Evolutionary conservation across 1,139 yeast species (phyloP).

Genomic region (Lodderomyces elongisporus): DNA sequence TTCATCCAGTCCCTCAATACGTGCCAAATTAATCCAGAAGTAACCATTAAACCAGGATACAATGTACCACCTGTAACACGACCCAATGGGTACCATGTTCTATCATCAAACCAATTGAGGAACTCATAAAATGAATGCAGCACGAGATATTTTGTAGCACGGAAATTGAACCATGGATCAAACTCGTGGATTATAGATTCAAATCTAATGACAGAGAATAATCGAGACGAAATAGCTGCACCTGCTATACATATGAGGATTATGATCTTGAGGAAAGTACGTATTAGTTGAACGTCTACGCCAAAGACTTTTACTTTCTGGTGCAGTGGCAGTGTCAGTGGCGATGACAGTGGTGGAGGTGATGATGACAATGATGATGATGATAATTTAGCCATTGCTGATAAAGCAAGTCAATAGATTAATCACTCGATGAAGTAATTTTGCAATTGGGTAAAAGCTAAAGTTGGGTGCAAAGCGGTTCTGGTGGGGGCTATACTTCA

Average conservation of each 20-base stretch:
- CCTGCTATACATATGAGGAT: slow-evolving; percentile 73
- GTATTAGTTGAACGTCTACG: slow-evolving; percentile 34
- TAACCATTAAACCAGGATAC: slow-evolving; percentile 98
- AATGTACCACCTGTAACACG: slow-evolving; percentile 98
- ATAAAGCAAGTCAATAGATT: too few species aligned
- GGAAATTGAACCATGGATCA: slow-evolving; percentile 97
- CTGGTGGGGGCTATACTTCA: too few species aligned
- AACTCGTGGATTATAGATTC: slow-evolving; percentile 98
- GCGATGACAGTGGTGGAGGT: too few species aligned
- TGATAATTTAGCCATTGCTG: too few species aligned
- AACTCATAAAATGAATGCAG: slow-evolving; percentile 82
- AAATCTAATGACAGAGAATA: slow-evolving; percentile 75
- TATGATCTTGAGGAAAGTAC: slow-evolving; percentile 53
- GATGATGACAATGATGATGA: too few species aligned
- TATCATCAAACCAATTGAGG: slow-evolving; percentile 96
- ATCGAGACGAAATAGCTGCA: slow-evolving; percentile 87
- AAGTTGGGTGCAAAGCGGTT: too few species aligned
- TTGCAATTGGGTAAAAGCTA: too few species aligned
- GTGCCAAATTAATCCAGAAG: slow-evolving; percentile 87
- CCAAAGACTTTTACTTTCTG: slow-evolving; percentile 29
- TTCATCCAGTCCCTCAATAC: slow-evolving; percentile 57
- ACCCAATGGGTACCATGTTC: slow-evolving; percentile 99
- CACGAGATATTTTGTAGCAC: slow-evolving; percentile 90
- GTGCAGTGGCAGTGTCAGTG: too few species aligned
- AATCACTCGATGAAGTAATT: too few species aligned